phyloP scores from a whole-genome alignment of 2,329 filamentous ascomycete genomes.

The Lomentospora prolificans region DNA sequence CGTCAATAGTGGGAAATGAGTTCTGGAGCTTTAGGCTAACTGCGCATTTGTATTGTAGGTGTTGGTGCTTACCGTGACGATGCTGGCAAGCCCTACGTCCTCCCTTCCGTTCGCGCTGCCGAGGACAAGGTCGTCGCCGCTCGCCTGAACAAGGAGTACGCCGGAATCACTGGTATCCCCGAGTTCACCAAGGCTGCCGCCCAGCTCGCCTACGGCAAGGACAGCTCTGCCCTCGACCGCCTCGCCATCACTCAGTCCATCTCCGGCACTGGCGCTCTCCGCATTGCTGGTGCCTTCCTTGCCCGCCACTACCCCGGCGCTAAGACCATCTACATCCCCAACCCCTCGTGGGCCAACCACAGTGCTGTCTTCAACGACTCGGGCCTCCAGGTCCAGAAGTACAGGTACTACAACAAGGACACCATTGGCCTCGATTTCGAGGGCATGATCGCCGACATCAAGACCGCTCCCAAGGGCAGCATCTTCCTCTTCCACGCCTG shows the following conservation, averaged over 20 bases:
- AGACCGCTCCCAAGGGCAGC: conserved; percentile 75
- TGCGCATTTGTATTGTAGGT: conserved; percentile 36
- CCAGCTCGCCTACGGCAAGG: conserved; percentile 77
- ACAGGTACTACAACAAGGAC: conserved; percentile 98
- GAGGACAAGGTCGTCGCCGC: conserved; percentile 76
- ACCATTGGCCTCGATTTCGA: conserved; percentile 97
- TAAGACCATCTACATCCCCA: conserved; percentile 96
- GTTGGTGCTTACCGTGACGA: conserved; percentile 98
- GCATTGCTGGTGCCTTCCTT: conserved; percentile 90
- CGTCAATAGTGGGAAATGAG: no score
- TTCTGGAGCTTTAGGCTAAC: conserved; percentile 10
- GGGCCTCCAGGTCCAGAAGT: conserved; percentile 83
- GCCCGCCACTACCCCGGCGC: conserved; percentile 80
- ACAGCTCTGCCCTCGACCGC: conserved; percentile 66
- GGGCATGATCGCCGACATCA: conserved; percentile 83
- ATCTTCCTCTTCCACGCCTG: conserved; percentile 93
- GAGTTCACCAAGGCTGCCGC: conserved; percentile 90
- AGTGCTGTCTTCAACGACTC: conserved; percentile 91
- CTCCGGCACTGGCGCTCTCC: conserved; percentile 91
- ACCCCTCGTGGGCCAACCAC: conserved; percentile 97
- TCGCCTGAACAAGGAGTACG: conserved; percentile 91
- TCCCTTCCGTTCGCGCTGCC: conserved; percentile 82
- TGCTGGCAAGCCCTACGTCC: conserved; percentile 94
- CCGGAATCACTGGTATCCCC: conserved; percentile 91
- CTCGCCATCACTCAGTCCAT: conserved; percentile 95